These are phyloP conservation scores for Geotrichum klebahnii DNA, from an alignment of 1,139 yeast genomes.

Conservation along the genomic window DNA sequence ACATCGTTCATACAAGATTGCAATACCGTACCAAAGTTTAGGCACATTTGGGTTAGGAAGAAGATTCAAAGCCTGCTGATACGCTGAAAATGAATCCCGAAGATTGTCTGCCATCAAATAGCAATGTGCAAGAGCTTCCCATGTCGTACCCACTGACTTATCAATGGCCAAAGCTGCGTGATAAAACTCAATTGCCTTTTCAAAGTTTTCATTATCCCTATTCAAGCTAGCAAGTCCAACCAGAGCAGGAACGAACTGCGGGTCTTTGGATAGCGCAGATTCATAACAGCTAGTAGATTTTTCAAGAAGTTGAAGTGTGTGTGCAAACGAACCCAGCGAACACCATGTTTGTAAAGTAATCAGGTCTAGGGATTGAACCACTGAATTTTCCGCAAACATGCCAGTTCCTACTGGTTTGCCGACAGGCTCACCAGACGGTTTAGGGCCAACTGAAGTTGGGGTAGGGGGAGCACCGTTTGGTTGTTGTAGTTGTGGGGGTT, in stretches of 20 bases:
- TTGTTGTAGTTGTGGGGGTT: too few species aligned
- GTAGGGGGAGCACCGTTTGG: constrained; percentile 9
- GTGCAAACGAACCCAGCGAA: constrained; percentile 83
- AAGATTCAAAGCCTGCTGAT: constrained; percentile 90
- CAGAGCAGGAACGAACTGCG: constrained; percentile 77
- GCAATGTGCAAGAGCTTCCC: constrained; percentile 97
- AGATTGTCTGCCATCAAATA: constrained; percentile 93
- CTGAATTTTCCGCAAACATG: constrained; percentile 36
- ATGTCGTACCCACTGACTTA: constrained; percentile 89
- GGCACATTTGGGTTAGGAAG: constrained; percentile 93
- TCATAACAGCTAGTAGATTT: constrained; percentile 87
- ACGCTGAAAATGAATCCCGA: constrained; percentile 91
- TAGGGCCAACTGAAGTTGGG: not conserved
- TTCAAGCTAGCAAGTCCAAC: constrained; percentile 83
- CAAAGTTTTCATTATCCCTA: constrained; percentile 82
- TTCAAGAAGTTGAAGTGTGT: constrained; percentile 80
- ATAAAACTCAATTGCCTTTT: constrained; percentile 89
- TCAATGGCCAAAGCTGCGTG: constrained; percentile 78
- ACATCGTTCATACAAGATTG: constrained; percentile 89
- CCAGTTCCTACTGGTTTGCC: constrained; percentile 1
- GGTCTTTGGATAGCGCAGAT: constrained; percentile 78
- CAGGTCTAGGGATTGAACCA: constrained; percentile 44
- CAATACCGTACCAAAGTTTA: constrained; percentile 97
- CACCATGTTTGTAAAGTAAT: constrained; percentile 89
- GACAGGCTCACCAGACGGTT: constrained; percentile 3